Conservation (phyloP, 2,329 filamentous ascomycete genomes). For the Didymosphaeria variabile region DNA sequence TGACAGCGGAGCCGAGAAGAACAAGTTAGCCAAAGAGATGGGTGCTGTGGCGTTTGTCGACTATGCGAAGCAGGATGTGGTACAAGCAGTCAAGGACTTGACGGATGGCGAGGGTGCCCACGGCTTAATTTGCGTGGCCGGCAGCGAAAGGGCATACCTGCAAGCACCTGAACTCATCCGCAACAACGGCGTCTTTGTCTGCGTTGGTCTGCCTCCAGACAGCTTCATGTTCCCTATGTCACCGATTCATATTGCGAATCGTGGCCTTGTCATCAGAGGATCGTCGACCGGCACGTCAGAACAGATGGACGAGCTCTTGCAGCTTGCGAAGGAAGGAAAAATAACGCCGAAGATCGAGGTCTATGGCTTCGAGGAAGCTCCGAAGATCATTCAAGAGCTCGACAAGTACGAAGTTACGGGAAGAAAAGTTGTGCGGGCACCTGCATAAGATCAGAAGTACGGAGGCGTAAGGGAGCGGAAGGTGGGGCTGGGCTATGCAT, state of each 20-base stretch:
- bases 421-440: slow-evolving; percentile 46
- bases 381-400: slow-evolving; percentile 46
- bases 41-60: slow-evolving; percentile 81
- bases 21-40: slow-evolving; percentile 71
- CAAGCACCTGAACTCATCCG: slow-evolving; percentile 56
- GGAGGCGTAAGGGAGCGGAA: neutral
- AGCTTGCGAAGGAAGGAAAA: slow-evolving; percentile 54
- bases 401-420: slow-evolving; percentile 47
- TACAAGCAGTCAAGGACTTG: slow-evolving; percentile 50
- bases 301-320: slow-evolving; percentile 58
- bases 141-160: slow-evolving; percentile 55
- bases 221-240: slow-evolving; percentile 56
- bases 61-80: slow-evolving; percentile 67
- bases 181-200: slow-evolving; percentile 58
- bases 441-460: slow-evolving; percentile 17
- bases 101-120: slow-evolving; percentile 57
- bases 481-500: neutral
- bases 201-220: slow-evolving; percentile 56
- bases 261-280: slow-evolving; percentile 56
- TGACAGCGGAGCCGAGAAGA: slow-evolving; percentile 84
- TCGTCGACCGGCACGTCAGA: slow-evolving; percentile 56
- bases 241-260: slow-evolving; percentile 58
- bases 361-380: slow-evolving; percentile 46
- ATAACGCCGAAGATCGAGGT: slow-evolving; percentile 50
- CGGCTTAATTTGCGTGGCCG: slow-evolving; percentile 58